phyloP scores from a whole-genome alignment of 257 asterid genomes.

The Misopates orontium region DNA sequence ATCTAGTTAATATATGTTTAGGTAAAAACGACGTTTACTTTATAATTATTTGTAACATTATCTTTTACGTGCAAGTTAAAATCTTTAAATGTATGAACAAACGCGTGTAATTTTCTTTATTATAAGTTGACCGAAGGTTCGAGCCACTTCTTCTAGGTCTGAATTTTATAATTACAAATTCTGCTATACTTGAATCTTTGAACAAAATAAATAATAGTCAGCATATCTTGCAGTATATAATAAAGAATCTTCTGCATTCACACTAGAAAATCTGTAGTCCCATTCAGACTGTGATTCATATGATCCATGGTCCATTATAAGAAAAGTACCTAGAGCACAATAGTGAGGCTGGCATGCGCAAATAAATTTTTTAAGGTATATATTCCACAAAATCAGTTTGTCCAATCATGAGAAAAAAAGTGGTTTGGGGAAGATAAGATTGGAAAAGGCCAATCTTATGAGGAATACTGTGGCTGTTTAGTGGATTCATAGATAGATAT shows the following conservation, averaged over 20 bases:
- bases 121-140: too few relatives aligned
- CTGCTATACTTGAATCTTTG: too few relatives aligned
- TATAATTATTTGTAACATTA: too few relatives aligned
- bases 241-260: slow-evolving; percentile 9
- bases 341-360: background rate
- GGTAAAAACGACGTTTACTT: too few relatives aligned
- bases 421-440: slow-evolving; percentile 26
- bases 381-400: slow-evolving; percentile 25
- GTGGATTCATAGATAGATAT: slow-evolving; percentile 34
- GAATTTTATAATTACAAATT: too few relatives aligned
- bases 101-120: too few relatives aligned
- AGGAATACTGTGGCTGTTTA: slow-evolving; percentile 30
- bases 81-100: too few relatives aligned
- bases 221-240: background rate
- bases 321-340: slow-evolving; percentile 19
- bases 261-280: background rate
- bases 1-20: too few relatives aligned
- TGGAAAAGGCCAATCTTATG: slow-evolving; percentile 19
- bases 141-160: too few relatives aligned
- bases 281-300: slow-evolving; percentile 5
- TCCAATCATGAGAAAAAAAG: slow-evolving; percentile 25
- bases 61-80: too few relatives aligned
- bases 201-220: too few relatives aligned
- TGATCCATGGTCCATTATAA: background rate
- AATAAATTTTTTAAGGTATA: slow-evolving; percentile 8